Percentiles rank a stretch among this genome's conserved stretches.
phyloP scores from a whole-genome alignment of 768 basidiomycete species.

The Pulveroboletus sp. region DNA sequence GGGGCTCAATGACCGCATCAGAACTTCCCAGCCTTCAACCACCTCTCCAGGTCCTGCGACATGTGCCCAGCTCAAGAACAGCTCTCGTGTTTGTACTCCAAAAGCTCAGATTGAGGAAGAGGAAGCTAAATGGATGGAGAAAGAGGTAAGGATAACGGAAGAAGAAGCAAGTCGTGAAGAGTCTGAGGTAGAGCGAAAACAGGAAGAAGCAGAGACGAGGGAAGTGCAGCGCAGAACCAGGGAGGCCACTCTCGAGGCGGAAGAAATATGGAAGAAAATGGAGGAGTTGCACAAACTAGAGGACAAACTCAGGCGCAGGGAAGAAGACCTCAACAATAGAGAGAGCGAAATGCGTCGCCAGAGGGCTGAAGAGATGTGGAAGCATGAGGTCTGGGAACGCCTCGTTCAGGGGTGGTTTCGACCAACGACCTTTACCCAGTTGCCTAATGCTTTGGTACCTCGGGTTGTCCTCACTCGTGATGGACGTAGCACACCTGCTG shows the following conservation, averaged over 20 bases:
- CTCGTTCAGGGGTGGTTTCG: constrained; percentile 24
- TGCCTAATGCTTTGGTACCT: constrained; percentile 23
- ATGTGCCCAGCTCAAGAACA: neutral
- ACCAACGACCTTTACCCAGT: constrained; percentile 25
- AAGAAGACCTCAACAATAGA: constrained; percentile 30
- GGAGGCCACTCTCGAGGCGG: constrained; percentile 22
- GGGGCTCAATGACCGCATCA: neutral
- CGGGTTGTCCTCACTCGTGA: constrained; percentile 29
- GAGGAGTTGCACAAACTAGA: constrained; percentile 23
- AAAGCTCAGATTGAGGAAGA: constrained; percentile 14
- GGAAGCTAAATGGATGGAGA: constrained; percentile 21
- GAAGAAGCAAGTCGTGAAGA: constrained; percentile 27
- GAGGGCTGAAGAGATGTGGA: constrained; percentile 29
- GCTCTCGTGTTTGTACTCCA: constrained; percentile 4
- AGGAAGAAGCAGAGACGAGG: too few species aligned
- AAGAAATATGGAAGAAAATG: constrained; percentile 24
- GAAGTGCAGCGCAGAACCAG: constrained; percentile 26
- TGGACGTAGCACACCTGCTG: constrained; percentile 31
- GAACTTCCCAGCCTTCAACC: neutral
- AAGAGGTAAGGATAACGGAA: constrained; percentile 23
- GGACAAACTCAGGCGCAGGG: constrained; percentile 26
- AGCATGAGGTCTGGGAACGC: constrained; percentile 24
- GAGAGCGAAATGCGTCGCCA: constrained; percentile 30
- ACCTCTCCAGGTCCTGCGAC: neutral
- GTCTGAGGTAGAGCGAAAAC: constrained; percentile 25